phyloP scores from a whole-genome alignment of 2,329 filamentous ascomycete genomes.

The Phaeoacremonium minimum region DNA sequence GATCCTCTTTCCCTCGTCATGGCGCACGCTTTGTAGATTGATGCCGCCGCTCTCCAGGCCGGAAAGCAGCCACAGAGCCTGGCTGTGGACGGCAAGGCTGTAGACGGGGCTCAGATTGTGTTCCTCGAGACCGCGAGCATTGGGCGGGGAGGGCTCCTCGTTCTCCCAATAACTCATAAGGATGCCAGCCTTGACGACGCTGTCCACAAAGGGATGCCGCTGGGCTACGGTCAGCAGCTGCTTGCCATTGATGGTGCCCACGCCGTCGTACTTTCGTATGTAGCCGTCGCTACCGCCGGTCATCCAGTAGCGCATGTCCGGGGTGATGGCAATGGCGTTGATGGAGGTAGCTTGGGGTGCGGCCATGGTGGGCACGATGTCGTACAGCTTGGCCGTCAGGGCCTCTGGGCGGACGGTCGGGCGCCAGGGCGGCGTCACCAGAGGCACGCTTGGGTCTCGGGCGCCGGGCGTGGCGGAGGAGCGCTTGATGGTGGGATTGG shows the following conservation, averaged over 20 bases:
- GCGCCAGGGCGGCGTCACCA: slow-evolving; percentile 34
- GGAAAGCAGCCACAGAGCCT: slow-evolving; percentile 86
- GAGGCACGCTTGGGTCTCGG: slow-evolving; percentile 11
- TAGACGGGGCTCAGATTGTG: slow-evolving; percentile 82
- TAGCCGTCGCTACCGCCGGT: slow-evolving; percentile 93
- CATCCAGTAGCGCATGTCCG: slow-evolving; percentile 92
- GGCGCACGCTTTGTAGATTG: slow-evolving; percentile 87
- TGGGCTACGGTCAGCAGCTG: slow-evolving; percentile 91
- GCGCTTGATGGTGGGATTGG: slow-evolving; percentile 16
- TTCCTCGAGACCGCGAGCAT: slow-evolving; percentile 42
- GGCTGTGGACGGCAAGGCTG: slow-evolving; percentile 84
- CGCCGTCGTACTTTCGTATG: slow-evolving; percentile 94
- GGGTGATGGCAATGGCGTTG: slow-evolving; percentile 87
- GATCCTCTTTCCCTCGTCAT: slow-evolving; percentile 91
- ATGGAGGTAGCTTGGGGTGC: slow-evolving; percentile 94
- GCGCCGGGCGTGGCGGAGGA: slow-evolving; percentile 22
- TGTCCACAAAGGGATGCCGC: slow-evolving; percentile 94
- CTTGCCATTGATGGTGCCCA: slow-evolving; percentile 92
- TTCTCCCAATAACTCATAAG: slow-evolving; percentile 99
- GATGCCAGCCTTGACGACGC: slow-evolving; percentile 90
- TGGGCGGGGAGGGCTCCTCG: slow-evolving; percentile 61
- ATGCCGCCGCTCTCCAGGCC: slow-evolving; percentile 89
- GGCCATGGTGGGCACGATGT: slow-evolving; percentile 95
- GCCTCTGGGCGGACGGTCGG: slow-evolving; percentile 71
- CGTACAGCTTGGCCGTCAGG: slow-evolving; percentile 77